Evolutionary conservation across 352 stramenopile genomes (phyloP).

Genomic region (Phytophthora sojae): DNA sequence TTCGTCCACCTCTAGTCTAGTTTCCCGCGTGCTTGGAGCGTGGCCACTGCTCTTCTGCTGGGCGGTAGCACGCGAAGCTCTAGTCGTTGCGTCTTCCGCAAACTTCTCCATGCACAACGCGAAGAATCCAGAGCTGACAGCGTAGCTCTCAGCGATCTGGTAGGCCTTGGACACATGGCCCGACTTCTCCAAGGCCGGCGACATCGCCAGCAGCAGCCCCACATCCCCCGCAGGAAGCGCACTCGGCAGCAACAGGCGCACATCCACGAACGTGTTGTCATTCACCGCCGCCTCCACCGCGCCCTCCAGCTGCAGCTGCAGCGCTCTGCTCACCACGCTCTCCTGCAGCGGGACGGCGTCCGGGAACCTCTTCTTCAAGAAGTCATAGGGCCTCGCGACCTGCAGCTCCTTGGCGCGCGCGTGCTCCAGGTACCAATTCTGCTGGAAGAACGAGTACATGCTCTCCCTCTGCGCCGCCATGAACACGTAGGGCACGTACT

Average conservation of each 20-base stretch:
- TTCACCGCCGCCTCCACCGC: slow-evolving; percentile 75
- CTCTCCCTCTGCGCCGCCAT: slow-evolving; percentile 74
- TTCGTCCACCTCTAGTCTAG: slow-evolving; percentile 39
- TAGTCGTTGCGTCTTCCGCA: slow-evolving; percentile 51
- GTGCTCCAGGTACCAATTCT: slow-evolving; percentile 84
- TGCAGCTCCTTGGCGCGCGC: slow-evolving; percentile 64
- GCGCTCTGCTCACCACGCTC: slow-evolving; percentile 64
- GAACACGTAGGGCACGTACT: slow-evolving; percentile 86
- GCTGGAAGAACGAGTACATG: slow-evolving; percentile 88
- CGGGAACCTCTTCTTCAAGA: slow-evolving; percentile 73
- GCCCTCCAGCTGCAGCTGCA: slow-evolving; percentile 76
- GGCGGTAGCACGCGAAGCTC: slow-evolving; percentile 47
- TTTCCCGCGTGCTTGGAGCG: slow-evolving; percentile 10
- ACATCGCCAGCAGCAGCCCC: slow-evolving; percentile 60
- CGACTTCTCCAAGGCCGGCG: slow-evolving; percentile 37
- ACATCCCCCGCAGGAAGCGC: slow-evolving; percentile 56
- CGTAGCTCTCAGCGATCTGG: slow-evolving; percentile 68
- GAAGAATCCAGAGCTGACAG: slow-evolving; percentile 69
- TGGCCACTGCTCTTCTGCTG: slow-evolving; percentile 36
- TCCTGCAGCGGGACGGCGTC: slow-evolving; percentile 73
- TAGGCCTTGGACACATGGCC: slow-evolving; percentile 40
- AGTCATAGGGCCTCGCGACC: slow-evolving; percentile 73
- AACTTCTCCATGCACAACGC: slow-evolving; percentile 54
- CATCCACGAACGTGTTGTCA: slow-evolving; percentile 74
- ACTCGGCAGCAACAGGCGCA: slow-evolving; percentile 66